phyloP scores from a whole-genome alignment of 2,329 filamentous ascomycete species.

The Penicillium sp. region DNA sequence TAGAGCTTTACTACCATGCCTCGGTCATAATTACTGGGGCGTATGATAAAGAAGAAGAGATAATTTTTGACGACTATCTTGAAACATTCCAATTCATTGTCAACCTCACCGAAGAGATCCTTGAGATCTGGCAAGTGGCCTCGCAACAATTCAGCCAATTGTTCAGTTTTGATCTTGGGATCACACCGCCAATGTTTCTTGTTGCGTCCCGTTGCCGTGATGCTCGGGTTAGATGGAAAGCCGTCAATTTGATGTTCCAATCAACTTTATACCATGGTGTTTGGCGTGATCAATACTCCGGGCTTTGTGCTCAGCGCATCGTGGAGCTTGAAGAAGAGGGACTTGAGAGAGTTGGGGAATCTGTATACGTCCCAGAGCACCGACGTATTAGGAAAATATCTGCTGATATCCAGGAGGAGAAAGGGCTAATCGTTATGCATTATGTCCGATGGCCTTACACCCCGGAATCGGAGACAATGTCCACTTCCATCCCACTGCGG shows the following conservation, averaged over 20 bases:
- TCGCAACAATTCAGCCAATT: not conserved
- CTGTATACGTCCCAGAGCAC: not conserved
- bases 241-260: slow-evolving; percentile 1
- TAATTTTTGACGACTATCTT: not conserved
- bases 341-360: slow-evolving; percentile 1
- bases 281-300: slow-evolving; percentile 10
- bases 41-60: not conserved
- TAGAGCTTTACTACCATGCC: slow-evolving; percentile 5
- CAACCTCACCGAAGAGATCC: not conserved
- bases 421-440: not conserved
- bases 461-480: too few relatives aligned
- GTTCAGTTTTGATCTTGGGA: slow-evolving; percentile 8
- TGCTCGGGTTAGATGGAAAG: not conserved
- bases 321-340: slow-evolving; percentile 1
- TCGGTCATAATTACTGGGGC: slow-evolving; percentile 1
- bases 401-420: slow-evolving; percentile 5
- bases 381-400: slow-evolving; percentile 4
- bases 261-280: slow-evolving; percentile 2
- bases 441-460: slow-evolving; percentile 3
- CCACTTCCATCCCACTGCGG: too few relatives aligned
- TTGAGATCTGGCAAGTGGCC: not conserved
- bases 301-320: slow-evolving; percentile 8
- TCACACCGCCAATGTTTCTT: slow-evolving; percentile 7
- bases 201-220: slow-evolving; percentile 8
- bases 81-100: not conserved